Evolutionary conservation across 1,284 basidiomycete genomes (phyloP), one percentile per base, ranked within the genome.

Genomic region (Microbotryomycetes sp.): DNA sequence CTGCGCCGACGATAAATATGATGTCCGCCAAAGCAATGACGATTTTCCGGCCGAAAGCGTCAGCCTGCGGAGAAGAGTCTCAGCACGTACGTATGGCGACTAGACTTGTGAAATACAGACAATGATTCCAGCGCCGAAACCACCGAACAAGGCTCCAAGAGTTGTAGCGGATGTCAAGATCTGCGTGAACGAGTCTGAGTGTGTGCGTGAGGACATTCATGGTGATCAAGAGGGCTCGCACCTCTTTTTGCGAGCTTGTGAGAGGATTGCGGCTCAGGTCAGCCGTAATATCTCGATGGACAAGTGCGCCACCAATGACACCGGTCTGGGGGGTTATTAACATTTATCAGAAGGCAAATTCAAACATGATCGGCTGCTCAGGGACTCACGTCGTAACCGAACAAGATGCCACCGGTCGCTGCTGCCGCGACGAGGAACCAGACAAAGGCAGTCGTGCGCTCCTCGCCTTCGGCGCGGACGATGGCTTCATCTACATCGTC

Each of bases 1-100:
- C 76, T 1, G 88, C 86, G 21, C 88, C 88, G 28, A 80, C 80
- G 48, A 89, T 85, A 75, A 90, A 91, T 52, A 89, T 81, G 55
- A 84, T 70, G 72, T 89, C 87, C 21, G 86, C 87, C 29, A 86
- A 77, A 3, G 79, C 84, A 7, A 90, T 79, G 1, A 89, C 85
- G 3, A 79, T 21, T 54, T 69, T 69, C 23, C 65, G 62, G n/a
- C 65, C 66, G 78, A 62, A 56, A 4, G 53, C 16, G 30, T 60
- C 60, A 1, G 61, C 64, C 57, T 18, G 23, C 21, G 45, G 26
- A 45, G n/a, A 48, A 15, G 47, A 21, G 2, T 30, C 18, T 51
- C 27, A 58, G 45, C 16, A 9, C 5, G 16, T 3, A 0, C 24
- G 9, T 4, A 48, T n/a, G 11, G 54, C 11, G 11, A 57, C 49